Conservation (phyloP, 1,284 basidiomycete species). For the Pascua guehoae region DNA sequence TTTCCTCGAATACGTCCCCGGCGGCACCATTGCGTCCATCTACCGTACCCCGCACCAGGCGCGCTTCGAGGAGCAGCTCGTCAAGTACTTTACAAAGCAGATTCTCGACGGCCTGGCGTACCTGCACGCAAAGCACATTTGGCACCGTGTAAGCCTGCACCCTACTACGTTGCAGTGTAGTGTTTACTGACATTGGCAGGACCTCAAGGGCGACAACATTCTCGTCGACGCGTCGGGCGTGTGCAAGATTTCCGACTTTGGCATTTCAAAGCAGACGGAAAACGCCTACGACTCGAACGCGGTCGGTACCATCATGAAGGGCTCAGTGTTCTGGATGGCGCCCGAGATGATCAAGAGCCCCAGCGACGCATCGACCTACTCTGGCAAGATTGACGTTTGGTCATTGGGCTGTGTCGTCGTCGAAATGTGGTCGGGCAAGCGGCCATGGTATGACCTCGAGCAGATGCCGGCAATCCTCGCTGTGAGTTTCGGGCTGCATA, state of each 20-base stretch:
- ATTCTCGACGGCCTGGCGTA: slow-evolving; percentile 91
- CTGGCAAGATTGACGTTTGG: slow-evolving; percentile 98
- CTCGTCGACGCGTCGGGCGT: slow-evolving; percentile 87
- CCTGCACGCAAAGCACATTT: slow-evolving; percentile 83
- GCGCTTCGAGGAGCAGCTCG: slow-evolving; percentile 70
- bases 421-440: slow-evolving; percentile 94
- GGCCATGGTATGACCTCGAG: slow-evolving; percentile 90
- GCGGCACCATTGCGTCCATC: slow-evolving; percentile 91
- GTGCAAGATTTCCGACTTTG: slow-evolving; percentile 95
- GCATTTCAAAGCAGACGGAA: slow-evolving; percentile 78
- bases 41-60: slow-evolving; percentile 81
- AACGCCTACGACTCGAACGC: slow-evolving; percentile 79
- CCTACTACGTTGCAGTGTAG: slow-evolving; percentile 12
- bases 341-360: slow-evolving; percentile 72
- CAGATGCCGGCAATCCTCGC: slow-evolving; percentile 90
- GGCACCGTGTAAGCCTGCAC: slow-evolving; percentile 67
- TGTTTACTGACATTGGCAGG: slow-evolving; percentile 53
- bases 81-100: slow-evolving; percentile 88
- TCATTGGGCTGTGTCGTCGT: slow-evolving; percentile 93
- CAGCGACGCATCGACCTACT: slow-evolving; percentile 67
- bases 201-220: slow-evolving; percentile 98
- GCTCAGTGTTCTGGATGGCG: slow-evolving; percentile 99
- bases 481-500: too few species aligned
- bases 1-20: slow-evolving; percentile 97
- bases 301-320: slow-evolving; percentile 81